Base-by-base conservation (phyloP, 768 basidiomycete species). In the Serendipita sp. region DNA sequence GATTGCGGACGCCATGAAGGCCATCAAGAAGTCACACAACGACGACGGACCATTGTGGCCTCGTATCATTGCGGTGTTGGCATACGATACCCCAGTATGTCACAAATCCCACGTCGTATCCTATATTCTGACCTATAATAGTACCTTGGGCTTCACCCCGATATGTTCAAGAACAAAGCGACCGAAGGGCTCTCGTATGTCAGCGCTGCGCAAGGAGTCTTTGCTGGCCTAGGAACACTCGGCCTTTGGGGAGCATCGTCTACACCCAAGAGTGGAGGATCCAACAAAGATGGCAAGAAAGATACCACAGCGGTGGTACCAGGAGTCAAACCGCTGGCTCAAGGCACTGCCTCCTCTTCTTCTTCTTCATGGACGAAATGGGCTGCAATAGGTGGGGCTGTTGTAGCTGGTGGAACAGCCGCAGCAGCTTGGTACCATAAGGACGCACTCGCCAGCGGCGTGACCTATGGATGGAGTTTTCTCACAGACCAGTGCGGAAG, bases 1-100 rank as follows among this genome's bases (percentile, higher is more conserved):
- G 2, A 86, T 86, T 31, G 90, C 93, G 1, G 94, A 97, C 69
- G 82, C 88, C 3, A 74, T 92, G 34, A 73, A 86, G 31, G 83
- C 87, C 3, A 84, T 89, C 67, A 75, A 75, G 60, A 71, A 73
- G 10, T 83, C 83, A 2, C 31, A 16, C 23, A 11, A 13, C 10
- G 52, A 53, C 11, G 23, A 23, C 23, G 52, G 52, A 53, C 84
- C 87, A 0, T 73, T 95, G 3, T 97, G 93, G 93, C 94, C 93
- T 1, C 84, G 81, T 62, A 87, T 96, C 64, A 80, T 94, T 27
- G 92, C 86, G 0, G 85, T 84, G 66, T 76, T 91, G 53, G 86
- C 92, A 3, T 95, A 87, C 70, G 93, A 97, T 70, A 95, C 94
- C 0, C 94, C 93, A 8, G 92, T 90, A 73, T 69, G 83, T 27